phyloP scores from a whole-genome alignment of 306 rosid genomes.

The Fragaria iinumae region DNA sequence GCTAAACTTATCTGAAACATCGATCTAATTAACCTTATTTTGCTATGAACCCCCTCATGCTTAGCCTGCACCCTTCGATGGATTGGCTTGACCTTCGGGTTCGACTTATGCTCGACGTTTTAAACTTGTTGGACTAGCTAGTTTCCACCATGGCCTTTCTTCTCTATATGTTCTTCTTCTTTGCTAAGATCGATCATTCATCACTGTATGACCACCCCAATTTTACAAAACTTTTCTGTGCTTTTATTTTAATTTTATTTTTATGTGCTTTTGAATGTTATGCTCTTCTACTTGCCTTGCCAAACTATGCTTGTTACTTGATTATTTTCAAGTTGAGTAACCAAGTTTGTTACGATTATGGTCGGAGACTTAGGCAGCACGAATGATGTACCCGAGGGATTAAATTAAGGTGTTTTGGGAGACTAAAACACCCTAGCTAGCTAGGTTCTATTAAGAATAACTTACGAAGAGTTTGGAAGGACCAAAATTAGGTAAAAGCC shows the following conservation, averaged over 20 bases:
- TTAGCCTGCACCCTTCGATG: no score
- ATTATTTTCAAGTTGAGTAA: not conserved
- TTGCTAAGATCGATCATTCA: not conserved
- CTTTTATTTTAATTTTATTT: not conserved
- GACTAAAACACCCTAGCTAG: not conserved
- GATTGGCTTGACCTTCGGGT: no score
- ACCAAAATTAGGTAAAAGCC: not conserved
- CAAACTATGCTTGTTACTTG: no score
- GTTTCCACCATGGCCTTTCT: not conserved
- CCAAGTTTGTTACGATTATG: not conserved
- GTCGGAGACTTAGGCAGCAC: not conserved
- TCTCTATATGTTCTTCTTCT: slow-evolving; percentile 1
- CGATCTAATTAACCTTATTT: no score
- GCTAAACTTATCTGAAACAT: no score
- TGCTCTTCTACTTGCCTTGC: slow-evolving; percentile 3
- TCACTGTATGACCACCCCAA: not conserved
- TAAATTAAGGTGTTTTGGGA: not conserved
- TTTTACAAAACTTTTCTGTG: not conserved
- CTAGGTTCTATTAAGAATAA: not conserved
- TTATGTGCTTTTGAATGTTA: slow-evolving; percentile 10
- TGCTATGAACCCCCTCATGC: no score
- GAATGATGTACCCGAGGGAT: not conserved
- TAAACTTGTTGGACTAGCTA: not conserved
- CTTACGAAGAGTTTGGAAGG: not conserved
- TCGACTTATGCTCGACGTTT: not conserved